A percentile compares a stretch with the other conserved stretches of the same genome.
Evolutionary conservation across 1,284 basidiomycete species (phyloP).

Genomic region (Coniferiporia sulphurascens): DNA sequence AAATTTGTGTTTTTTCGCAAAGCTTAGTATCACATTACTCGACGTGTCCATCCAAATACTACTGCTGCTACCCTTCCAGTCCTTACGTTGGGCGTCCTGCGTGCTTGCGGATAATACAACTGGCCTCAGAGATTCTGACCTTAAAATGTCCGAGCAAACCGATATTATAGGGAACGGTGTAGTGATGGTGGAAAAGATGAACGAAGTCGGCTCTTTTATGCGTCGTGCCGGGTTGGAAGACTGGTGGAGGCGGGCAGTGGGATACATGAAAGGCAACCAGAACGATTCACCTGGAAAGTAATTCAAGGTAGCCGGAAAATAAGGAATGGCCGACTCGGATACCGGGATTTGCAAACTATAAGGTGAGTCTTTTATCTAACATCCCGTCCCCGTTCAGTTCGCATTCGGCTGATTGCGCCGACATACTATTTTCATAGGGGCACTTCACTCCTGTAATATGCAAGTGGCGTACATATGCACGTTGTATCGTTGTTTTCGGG

Average conservation of each 20-base stretch:
- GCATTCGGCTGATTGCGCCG: no score
- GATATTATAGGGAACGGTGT: neutral
- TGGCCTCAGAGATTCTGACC: neutral
- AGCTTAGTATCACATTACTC: neutral
- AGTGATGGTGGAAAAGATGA: constrained; percentile 14
- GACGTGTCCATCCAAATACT: neutral
- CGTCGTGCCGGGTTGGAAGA: constrained; percentile 2
- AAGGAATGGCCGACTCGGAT: neutral
- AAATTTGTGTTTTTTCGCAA: neutral
- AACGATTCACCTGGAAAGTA: neutral
- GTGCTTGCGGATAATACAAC: neutral
- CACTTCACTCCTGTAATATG: no score
- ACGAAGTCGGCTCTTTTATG: constrained; percentile 14
- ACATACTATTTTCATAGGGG: no score
- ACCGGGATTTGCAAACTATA: neutral
- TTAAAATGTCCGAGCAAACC: neutral
- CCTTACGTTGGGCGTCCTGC: constrained; percentile 17
- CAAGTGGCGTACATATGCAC: no score
- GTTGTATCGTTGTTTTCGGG: no score
- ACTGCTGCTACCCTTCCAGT: neutral
- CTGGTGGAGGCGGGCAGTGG: constrained; percentile 15
- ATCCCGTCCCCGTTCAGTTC: neutral
- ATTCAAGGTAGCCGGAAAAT: neutral
- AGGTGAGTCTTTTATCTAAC: neutral
- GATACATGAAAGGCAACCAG: constrained; percentile 6